These are phyloP conservation scores for Sugiyamaella lignohabitans DNA, from an alignment of 805 yeast species.

Conservation along the genomic window DNA sequence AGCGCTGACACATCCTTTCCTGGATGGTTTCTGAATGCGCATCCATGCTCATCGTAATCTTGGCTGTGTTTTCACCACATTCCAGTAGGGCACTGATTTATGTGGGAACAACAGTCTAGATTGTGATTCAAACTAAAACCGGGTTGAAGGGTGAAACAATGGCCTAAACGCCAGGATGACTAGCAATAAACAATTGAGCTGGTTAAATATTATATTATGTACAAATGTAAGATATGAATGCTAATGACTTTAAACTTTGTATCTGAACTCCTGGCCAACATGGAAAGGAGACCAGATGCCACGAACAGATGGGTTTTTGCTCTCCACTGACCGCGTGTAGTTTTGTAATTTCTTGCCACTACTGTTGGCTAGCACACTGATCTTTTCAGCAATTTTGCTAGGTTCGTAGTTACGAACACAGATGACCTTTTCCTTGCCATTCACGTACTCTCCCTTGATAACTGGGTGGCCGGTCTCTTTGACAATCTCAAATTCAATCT, in stretches of 20 bases:
- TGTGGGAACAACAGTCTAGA: too few relatives aligned
- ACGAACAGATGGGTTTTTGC: slow-evolving; percentile 77
- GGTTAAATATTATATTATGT: neutral
- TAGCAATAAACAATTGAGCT: too few relatives aligned
- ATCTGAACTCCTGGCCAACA: slow-evolving; percentile 46
- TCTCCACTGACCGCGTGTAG: slow-evolving; percentile 71
- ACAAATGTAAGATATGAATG: neutral
- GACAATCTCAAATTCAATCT: slow-evolving; percentile 63
- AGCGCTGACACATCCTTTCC: slow-evolving; percentile 54
- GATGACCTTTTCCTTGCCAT: slow-evolving; percentile 47
- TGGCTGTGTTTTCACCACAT: neutral
- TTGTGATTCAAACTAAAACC: too few relatives aligned
- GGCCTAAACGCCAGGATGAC: too few relatives aligned
- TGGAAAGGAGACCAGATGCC: slow-evolving; percentile 98
- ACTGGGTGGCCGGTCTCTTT: slow-evolving; percentile 82
- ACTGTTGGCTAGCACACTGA: slow-evolving; percentile 56
- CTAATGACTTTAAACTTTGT: slow-evolving; percentile 37
- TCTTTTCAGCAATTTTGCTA: slow-evolving; percentile 55
- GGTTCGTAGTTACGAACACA: slow-evolving; percentile 71
- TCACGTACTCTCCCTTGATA: slow-evolving; percentile 50
- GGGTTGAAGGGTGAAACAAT: too few relatives aligned
- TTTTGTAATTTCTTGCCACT: slow-evolving; percentile 58
- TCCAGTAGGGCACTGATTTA: too few relatives aligned
- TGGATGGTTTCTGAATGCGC: too few relatives aligned
- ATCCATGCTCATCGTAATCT: neutral